A percentile compares a stretch with the other conserved stretches of the same genome.
These are phyloP conservation scores for Thinopyrum elongatum DNA, from an alignment of 176 grass and related monocot genomes.

Conservation along the genomic window DNA sequence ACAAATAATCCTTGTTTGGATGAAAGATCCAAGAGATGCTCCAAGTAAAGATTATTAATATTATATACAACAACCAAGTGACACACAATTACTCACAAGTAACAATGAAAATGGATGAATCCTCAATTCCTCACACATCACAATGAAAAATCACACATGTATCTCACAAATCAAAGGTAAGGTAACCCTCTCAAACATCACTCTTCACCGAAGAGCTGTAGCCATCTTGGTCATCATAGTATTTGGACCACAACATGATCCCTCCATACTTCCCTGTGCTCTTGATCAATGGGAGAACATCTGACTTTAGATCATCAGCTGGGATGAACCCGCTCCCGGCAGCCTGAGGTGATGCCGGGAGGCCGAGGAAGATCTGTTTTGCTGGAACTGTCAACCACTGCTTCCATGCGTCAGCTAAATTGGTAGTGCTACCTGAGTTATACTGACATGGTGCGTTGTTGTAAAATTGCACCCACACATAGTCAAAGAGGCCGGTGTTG, in stretches of 20 bases:
- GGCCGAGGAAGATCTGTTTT: not conserved
- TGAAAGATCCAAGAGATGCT: too few species aligned
- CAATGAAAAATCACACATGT: constrained; percentile 24
- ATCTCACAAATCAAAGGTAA: not conserved
- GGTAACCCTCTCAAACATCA: not conserved
- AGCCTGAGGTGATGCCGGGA: not conserved
- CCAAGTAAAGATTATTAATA: not conserved
- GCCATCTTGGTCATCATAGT: not conserved
- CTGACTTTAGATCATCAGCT: not conserved
- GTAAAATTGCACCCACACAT: not conserved
- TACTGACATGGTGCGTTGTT: not conserved
- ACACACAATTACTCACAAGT: not conserved
- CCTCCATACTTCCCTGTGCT: constrained; percentile 49
- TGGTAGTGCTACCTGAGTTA: not conserved
- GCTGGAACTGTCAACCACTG: not conserved
- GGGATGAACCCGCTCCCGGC: not conserved
- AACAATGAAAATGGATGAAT: not conserved
- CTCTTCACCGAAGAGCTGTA: not conserved
- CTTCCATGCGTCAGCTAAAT: not conserved
- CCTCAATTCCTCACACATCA: not conserved
- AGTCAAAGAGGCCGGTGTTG: not conserved
- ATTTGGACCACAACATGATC: constrained; percentile 21
- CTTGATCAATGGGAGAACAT: constrained; percentile 43
- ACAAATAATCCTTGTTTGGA: too few species aligned
- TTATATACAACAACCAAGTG: not conserved